These are phyloP conservation scores for Fremontodendron californicum DNA, from an alignment of 345 rosid species.

Conservation along the genomic window DNA sequence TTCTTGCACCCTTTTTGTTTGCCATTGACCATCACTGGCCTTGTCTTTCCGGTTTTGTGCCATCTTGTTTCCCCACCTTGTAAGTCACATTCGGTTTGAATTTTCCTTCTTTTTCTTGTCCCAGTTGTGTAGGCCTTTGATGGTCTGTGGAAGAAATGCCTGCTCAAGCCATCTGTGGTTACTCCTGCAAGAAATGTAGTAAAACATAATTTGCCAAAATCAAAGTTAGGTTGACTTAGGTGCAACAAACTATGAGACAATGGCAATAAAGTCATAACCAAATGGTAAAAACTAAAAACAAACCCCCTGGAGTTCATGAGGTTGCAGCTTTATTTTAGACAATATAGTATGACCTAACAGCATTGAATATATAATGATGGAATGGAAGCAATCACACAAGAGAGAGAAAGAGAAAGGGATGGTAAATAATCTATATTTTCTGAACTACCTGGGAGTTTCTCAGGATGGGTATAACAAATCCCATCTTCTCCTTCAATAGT, in stretches of 20 bases:
- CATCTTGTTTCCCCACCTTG: constrained; percentile 99
- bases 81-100: constrained; percentile 88
- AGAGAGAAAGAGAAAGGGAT: neutral
- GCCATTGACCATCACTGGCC: constrained; percentile 94
- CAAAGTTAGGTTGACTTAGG: constrained; percentile 67
- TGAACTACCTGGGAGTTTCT: constrained; percentile 90
- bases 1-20: constrained; percentile 96
- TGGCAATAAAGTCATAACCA: constrained; percentile 31
- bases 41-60: constrained; percentile 98
- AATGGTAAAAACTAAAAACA: neutral
- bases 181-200: constrained; percentile 59
- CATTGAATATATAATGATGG: no score
- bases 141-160: constrained; percentile 98
- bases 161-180: constrained; percentile 91
- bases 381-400: no score
- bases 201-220: constrained; percentile 19
- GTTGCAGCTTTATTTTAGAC: constrained; percentile 19
- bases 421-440: neutral
- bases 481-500: no score
- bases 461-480: no score
- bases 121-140: constrained; percentile 98
- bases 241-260: constrained; percentile 38
- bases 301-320: neutral
- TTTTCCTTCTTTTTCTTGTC: constrained; percentile 91
- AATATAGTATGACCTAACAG: neutral